Percentiles rank a stretch among this genome's conserved stretches.
Conservation (phyloP, 2,329 filamentous ascomycete species). For the Curvularia eragrostidis region DNA sequence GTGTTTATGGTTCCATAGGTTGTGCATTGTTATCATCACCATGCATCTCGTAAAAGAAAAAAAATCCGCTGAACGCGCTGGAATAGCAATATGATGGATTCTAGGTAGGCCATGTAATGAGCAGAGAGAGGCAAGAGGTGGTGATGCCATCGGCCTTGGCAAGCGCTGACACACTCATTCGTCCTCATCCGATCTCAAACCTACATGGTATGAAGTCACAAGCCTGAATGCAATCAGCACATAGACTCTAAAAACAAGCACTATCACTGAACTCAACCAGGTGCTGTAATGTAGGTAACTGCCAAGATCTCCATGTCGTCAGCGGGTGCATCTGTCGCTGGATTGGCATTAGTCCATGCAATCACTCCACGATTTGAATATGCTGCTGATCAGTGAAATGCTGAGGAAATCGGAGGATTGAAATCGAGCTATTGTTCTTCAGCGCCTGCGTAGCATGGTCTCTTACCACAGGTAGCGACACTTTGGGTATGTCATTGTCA, state of each 20-base stretch:
- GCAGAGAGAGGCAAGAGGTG: background rate
- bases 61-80: background rate
- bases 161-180: background rate
- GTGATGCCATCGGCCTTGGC: background rate
- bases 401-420: conserved; percentile 13
- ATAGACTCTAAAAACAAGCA: background rate
- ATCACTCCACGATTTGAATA: conserved; percentile 30
- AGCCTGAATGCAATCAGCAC: background rate
- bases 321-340: background rate
- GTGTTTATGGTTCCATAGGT: background rate
- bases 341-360: background rate
- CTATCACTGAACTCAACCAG: background rate
- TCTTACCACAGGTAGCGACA: conserved; percentile 12
- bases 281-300: no score
- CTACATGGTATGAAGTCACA: background rate
- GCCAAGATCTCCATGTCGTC: background rate
- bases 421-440: conserved; percentile 14
- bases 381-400: conserved; percentile 11
- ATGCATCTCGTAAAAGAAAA: background rate
- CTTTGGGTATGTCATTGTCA: conserved; percentile 2
- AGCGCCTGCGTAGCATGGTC: conserved; percentile 20
- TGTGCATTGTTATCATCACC: background rate
- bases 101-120: background rate
- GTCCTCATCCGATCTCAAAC: background rate
- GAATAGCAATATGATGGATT: background rate